Evolutionary conservation across 2,329 filamentous ascomycete species (phyloP).

Genomic region (Emericellopsis cladophorae): DNA sequence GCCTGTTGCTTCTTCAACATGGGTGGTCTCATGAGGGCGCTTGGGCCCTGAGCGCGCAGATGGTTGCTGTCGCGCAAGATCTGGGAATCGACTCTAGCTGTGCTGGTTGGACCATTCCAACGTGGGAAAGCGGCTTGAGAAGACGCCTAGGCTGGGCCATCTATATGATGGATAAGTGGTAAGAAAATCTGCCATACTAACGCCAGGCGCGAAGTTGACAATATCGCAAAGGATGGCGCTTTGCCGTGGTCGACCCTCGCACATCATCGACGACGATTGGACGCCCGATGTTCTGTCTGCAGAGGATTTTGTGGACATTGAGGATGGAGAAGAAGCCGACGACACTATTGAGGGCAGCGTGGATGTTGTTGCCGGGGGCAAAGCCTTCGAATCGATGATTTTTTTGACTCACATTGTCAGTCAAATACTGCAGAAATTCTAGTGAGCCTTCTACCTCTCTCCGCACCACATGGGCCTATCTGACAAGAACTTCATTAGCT

Average conservation of each 20-base stretch:
- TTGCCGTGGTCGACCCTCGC: constrained; percentile 14
- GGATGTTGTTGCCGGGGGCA: constrained; percentile 5
- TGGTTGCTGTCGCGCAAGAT: constrained; percentile 35
- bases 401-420: constrained; percentile 4
- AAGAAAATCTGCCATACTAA: constrained; percentile 15
- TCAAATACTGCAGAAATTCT: constrained; percentile 4
- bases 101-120: constrained; percentile 40
- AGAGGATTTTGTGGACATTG: constrained; percentile 19
- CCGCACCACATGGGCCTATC: neutral
- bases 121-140: constrained; percentile 42
- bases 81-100: constrained; percentile 43
- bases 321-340: constrained; percentile 6
- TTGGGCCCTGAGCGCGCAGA: constrained; percentile 27
- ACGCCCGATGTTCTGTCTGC: constrained; percentile 11
- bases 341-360: constrained; percentile 1
- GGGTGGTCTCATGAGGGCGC: constrained; percentile 5
- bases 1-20: constrained; percentile 13
- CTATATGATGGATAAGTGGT: constrained; percentile 51
- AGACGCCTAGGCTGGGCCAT: constrained; percentile 46
- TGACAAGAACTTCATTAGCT: constrained; percentile 1
- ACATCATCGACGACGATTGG: constrained; percentile 17
- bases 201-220: neutral
- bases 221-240: constrained; percentile 8
- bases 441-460: neutral
- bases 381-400: constrained; percentile 8